Conservation (phyloP, 1,139 yeast species). For the Suhomyces wounanorum region DNA sequence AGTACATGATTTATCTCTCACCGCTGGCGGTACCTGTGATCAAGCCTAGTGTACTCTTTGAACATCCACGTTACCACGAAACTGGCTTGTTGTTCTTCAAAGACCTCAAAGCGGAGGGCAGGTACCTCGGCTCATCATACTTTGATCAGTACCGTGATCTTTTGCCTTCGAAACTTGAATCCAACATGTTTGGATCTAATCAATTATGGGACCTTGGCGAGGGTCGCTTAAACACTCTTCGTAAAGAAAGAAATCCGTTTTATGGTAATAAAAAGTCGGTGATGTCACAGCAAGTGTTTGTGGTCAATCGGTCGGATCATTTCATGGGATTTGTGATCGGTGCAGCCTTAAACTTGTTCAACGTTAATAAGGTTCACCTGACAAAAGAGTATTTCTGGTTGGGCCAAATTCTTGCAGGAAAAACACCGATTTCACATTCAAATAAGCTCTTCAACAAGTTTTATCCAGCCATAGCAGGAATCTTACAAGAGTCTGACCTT, state of each 20-base stretch:
- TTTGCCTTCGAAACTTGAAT: constrained; percentile 1
- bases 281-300: constrained; percentile 11
- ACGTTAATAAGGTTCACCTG: background rate
- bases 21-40: constrained; percentile 23
- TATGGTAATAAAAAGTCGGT: constrained; percentile 4
- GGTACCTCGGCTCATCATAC: constrained; percentile 1
- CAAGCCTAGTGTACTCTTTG: constrained; percentile 19
- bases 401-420: constrained; percentile 14
- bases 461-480: constrained; percentile 1
- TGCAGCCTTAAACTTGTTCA: constrained; percentile 14
- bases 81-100: constrained; percentile 24
- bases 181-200: background rate
- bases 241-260: constrained; percentile 6
- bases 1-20: constrained; percentile 24
- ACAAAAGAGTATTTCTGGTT: constrained; percentile 18
- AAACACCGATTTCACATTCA: background rate
- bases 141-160: background rate
- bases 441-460: background rate
- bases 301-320: constrained; percentile 13
- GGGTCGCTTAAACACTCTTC: background rate
- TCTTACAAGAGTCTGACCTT: background rate
- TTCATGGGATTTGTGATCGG: constrained; percentile 13
- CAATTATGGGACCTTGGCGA: background rate
- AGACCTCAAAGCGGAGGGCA: constrained; percentile 14
- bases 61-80: constrained; percentile 15